Base-by-base conservation (phyloP, 2,329 filamentous ascomycete species). In the Tricladium varicosporioides region DNA sequence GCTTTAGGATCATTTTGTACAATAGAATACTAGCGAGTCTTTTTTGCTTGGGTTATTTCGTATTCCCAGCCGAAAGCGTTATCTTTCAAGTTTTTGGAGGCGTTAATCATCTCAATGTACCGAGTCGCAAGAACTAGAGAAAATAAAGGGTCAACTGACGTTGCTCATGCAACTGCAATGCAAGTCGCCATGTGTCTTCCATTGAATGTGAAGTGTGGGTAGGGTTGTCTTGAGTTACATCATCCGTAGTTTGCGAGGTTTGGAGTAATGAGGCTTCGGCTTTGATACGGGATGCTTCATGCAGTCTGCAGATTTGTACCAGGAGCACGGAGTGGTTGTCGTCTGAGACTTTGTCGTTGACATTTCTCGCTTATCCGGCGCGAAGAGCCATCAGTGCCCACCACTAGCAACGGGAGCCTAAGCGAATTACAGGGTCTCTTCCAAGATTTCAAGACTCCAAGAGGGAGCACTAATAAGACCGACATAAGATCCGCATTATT, bases 1-100 rank as follows among this genome's bases (percentile, higher is more conserved):
- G 45, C 36, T 58, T 5, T 61, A 63, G 32, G 55, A 53, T 1
- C 47, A 44, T 5, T 58, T 22, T 46, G 18, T 46, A 16, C 43
- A 16, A 11, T 46, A 46, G 15, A 46, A n/a, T 11, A 18, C 13
- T 16, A 18, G 13, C 40, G 43, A 46, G n/a, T 40, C n/a, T 40
- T 40, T 40, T 27, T 27, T 27, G 22, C 7, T 27, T 27, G 22
- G 22, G 7, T 7, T 3, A 7, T 27, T 27, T 27, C 22, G 22
- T 27, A 27, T 27, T 27, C 22, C 22, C 22, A 7, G 7, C 22
- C 22, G 22, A 18, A 15, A 15, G 36, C 11, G 36, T 2, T 10
- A 11, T 40, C 36, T 40, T 40, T 40, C 11, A n/a, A n/a, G 10
- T 40, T 40, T 40, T 11, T 40, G 36, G 5, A 4, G 36, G 36